Conservation (phyloP, 2,329 filamentous ascomycete species). For the Didymella keratinophila region DNA sequence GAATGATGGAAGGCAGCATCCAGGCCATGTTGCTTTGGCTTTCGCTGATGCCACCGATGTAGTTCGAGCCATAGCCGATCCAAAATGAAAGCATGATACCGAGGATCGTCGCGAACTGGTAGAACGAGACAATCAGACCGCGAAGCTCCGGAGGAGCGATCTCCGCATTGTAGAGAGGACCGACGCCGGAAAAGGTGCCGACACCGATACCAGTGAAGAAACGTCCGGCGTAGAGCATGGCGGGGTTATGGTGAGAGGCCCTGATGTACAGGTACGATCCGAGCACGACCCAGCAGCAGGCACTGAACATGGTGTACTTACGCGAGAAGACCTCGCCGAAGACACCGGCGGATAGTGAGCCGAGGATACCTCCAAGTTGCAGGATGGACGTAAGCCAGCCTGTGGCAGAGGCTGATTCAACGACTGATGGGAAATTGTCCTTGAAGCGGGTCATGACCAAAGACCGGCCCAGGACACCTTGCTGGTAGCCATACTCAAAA, state of each 20-base stretch:
- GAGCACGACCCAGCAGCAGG: conserved; percentile 54
- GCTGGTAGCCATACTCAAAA: conserved; percentile 63
- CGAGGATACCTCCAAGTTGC: conserved; percentile 60
- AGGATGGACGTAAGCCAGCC: conserved; percentile 63
- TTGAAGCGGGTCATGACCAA: conserved; percentile 63
- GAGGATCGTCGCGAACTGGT: conserved; percentile 42
- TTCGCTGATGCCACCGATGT: conserved; percentile 55
- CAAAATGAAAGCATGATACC: conserved; percentile 46
- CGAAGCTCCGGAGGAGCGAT: conserved; percentile 39
- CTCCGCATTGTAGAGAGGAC: conserved; percentile 58
- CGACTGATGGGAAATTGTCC: conserved; percentile 59
- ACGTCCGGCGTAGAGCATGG: conserved; percentile 58
- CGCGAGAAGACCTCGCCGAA: conserved; percentile 60
- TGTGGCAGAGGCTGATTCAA: conserved; percentile 56
- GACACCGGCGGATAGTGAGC: conserved; percentile 58
- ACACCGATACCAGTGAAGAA: conserved; percentile 62
- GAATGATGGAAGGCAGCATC: conserved; percentile 39
- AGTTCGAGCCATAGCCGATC: conserved; percentile 43
- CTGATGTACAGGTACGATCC: conserved; percentile 56
- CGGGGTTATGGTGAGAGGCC: conserved; percentile 51
- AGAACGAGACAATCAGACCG: conserved; percentile 40
- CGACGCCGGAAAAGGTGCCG: conserved; percentile 57
- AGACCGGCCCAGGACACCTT: conserved; percentile 63
- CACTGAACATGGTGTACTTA: conserved; percentile 62
- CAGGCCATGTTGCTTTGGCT: conserved; percentile 38